Evolutionary conservation across 2,329 filamentous ascomycete genomes (phyloP), one percentile per base, ranked within the genome.

Genomic region (Fusarium zealandicum): DNA sequence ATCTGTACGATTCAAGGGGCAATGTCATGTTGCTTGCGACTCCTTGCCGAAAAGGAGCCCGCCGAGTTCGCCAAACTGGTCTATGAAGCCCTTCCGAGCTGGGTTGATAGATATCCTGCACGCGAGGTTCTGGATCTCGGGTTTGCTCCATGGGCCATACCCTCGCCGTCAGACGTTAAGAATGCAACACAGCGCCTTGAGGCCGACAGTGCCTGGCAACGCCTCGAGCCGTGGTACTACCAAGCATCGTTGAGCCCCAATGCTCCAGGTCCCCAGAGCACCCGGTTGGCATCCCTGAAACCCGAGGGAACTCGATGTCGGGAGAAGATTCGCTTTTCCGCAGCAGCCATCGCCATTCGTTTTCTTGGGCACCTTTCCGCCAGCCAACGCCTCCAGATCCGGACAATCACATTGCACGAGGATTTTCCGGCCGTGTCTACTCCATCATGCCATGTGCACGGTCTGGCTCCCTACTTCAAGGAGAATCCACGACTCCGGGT

Each of bases 311-410:
- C 20, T 7, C 4, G 20, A 22, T 30, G 28, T 30, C 48, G 39
- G 8, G 8, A 30, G 16, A 59, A 35, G 16, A 48, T 33, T 17
- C 45, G 57, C 5, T 42, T 36, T 14, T 59, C 57, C 0, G 57
- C 55, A 0, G 13, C 13, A 3, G 40, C 55, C 6, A 27, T 47
- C 1, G 30, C 57, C 1, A 42, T 45, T 14, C n/a, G n/a, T 0
- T 55, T 58, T 5, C 42, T 60, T 3, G 12, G n/a, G 0, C 28
- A 13, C 5, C 8, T 60, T 8, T 6, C 51, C 0, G 2, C 3
- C 0, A 5, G 10, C 0, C 39, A 39, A 10, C 42, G 45, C 2
- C 3, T 32, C 1, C 18, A 20, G 6, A 31, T 60, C 10, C 42
- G 51, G 6, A 18, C 35, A 8, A 2, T 61, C 3, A 12, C 3